Evolutionary conservation across 495 filamentous ascomycete species (phyloP), one percentile per base, ranked within the genome.

Genomic region (Daldinia childiae): DNA sequence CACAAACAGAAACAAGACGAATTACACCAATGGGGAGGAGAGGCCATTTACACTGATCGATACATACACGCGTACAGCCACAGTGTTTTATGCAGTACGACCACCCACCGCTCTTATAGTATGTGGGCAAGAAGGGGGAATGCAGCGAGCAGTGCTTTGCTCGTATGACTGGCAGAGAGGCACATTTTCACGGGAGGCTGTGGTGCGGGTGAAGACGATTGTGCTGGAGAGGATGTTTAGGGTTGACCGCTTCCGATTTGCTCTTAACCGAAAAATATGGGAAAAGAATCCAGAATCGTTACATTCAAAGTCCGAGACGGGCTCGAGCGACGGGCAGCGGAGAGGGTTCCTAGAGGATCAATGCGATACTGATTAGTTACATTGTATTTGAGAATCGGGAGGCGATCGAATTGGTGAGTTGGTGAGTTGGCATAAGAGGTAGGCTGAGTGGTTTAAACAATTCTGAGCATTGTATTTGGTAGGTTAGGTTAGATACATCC

Each of bases 241-340:
- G 43, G 43, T 48, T 48, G 43, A 48, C 43, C 43, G 43, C 43
- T 48, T 48, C 43, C 43, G 43, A 48, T 48, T 48, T 48, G 43
- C 43, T 11, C 43, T 48, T 24, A 48, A 8, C 43, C 17, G 43
- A 48, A 48, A 48, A 6, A 48, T 48, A 21, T 48, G 43, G 43
- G 43, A 48, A 19, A 48, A 48, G 17, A 19, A 8, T 48, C 43
- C 3, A 48, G 43, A 48, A 48, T 48, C 43, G 19, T 9, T 24
- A 24, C 17, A 12, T 11, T 48, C 43, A 12, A 24, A 19, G 8
- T 48, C 19, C 11, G 43, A 48, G 52, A 56, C 32, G n/a, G n/a
- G 41, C 21, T 38, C 5, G 43, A 12, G 43, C 21, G n/a, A 48
- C 19, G 43, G 11, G 43, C 19, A 48, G 43, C 43, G 19, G 43